Base-by-base conservation (phyloP, 352 stramenopile species). In the Globisporangium nunn region DNA sequence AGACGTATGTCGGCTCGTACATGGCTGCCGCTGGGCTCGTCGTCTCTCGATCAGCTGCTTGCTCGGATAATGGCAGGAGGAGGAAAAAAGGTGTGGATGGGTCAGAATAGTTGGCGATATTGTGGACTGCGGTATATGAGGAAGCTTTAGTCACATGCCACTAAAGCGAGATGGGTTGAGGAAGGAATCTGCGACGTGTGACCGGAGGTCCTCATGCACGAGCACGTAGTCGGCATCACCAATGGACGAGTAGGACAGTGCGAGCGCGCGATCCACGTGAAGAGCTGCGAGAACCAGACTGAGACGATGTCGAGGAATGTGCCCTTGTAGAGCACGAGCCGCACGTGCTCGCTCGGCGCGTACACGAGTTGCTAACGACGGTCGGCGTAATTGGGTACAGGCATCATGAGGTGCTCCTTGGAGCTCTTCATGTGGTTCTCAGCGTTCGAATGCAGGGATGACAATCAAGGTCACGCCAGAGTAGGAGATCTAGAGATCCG, bases 211-310 rank as follows among this genome's bases (percentile, higher is more conserved):
- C n/a, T n/a, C n/a, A n/a, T n/a, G 58, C 39, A 78, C 52, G 17
- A 88, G 58, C 56, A 88, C 58, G 46, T 61, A 76, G 54, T 88
- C 62, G 12, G 75, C 78, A 0, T 87, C 63, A 28, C 56, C 61
- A 17, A 72, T 48, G 0, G 52, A 57, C 33, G 58, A 65, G 30
- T 58, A 57, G 17, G 68, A 59, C 28, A 83, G 45, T 14, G 54
- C 3, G 29, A 35, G 41, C 75, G 71, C 39, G 71, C 75, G 4
- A 88, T 48, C 15, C 53, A 58, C n/a, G 78, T 88, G 64, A 82
- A 88, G 6, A 88, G 14, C 53, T 81, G 75, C n/a, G 78, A 75
- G 62, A 74, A 88, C 78, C 78, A 86, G 28, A 82, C 69, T 5
- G 65, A 70, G 1, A 72, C 48, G 48, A 88, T 66, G 45, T 61